phyloP scores from a whole-genome alignment of 1,284 basidiomycete species.

The Cystobasidiaceae sp. region DNA sequence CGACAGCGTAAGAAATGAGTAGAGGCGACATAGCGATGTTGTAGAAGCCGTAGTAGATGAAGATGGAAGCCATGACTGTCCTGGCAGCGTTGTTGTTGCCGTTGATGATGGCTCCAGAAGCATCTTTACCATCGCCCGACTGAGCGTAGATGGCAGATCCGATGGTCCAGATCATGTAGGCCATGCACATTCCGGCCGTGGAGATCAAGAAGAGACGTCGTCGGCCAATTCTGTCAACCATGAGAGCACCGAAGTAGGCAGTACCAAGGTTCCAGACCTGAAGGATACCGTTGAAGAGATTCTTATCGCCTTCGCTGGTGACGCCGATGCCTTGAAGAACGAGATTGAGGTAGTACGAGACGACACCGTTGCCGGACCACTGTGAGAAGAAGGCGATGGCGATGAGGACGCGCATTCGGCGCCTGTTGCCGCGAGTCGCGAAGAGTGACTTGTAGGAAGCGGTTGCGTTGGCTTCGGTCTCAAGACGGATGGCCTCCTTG shows the following conservation, averaged over 20 bases:
- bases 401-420: slow-evolving; percentile 61
- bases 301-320: slow-evolving; percentile 5
- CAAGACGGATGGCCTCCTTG: slow-evolving; percentile 59
- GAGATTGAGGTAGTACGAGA: slow-evolving; percentile 51
- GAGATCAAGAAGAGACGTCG: slow-evolving; percentile 61
- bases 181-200: slow-evolving; percentile 62
- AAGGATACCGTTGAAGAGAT: slow-evolving; percentile 32
- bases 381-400: slow-evolving; percentile 59
- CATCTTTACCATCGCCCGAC: slow-evolving; percentile 40
- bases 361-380: slow-evolving; percentile 66
- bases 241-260: slow-evolving; percentile 53
- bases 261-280: slow-evolving; percentile 51
- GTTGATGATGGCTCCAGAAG: not conserved
- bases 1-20: slow-evolving; percentile 58
- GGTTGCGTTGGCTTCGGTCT: slow-evolving; percentile 54
- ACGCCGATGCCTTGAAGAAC: slow-evolving; percentile 12
- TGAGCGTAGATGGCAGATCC: slow-evolving; percentile 59
- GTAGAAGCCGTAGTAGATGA: slow-evolving; percentile 65
- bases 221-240: slow-evolving; percentile 55
- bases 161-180: slow-evolving; percentile 66
- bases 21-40: slow-evolving; percentile 56
- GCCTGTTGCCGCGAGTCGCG: slow-evolving; percentile 59
- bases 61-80: slow-evolving; percentile 69
- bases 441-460: slow-evolving; percentile 49
- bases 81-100: slow-evolving; percentile 50